phyloP scores from a whole-genome alignment of 441 rosid genomes.

The Eutrema salsugineum region DNA sequence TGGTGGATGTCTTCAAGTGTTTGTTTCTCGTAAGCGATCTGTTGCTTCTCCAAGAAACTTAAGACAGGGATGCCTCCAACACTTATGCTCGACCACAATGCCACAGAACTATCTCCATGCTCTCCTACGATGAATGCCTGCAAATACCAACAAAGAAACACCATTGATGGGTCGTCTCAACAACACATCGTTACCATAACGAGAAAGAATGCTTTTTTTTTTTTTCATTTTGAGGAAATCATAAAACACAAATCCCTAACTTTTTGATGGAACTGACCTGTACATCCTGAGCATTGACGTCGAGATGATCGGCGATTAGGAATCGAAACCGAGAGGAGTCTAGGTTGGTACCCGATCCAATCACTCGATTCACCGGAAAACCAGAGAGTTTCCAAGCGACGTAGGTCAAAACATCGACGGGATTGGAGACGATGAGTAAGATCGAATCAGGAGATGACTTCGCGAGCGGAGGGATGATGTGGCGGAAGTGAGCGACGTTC shows the following conservation, averaged over 20 bases:
- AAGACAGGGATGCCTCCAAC: constrained; percentile 88
- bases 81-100: constrained; percentile 88
- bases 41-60: constrained; percentile 65
- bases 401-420: constrained; percentile 76
- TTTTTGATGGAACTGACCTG: constrained; percentile 46
- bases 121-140: constrained; percentile 88
- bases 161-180: neutral
- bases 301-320: constrained; percentile 85
- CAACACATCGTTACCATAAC: neutral
- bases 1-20: constrained; percentile 73
- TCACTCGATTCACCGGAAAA: constrained; percentile 67
- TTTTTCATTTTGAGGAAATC: too few species aligned
- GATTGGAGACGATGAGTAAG: constrained; percentile 75
- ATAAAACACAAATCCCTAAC: neutral
- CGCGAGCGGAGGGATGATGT: constrained; percentile 65
- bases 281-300: constrained; percentile 89
- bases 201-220: too few species aligned
- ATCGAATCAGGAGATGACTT: constrained; percentile 65
- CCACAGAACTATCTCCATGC: constrained; percentile 95
- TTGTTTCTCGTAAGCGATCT: constrained; percentile 70
- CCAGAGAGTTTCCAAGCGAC: constrained; percentile 88
- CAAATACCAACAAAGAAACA: neutral
- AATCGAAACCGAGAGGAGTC: constrained; percentile 84
- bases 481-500: constrained; percentile 58
- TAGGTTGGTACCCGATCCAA: constrained; percentile 86